A percentile compares a stretch with the other conserved stretches of the same genome.
Evolutionary conservation across 2,329 filamentous ascomycete species (phyloP).

Genomic region (Bipolaris gigantea): DNA sequence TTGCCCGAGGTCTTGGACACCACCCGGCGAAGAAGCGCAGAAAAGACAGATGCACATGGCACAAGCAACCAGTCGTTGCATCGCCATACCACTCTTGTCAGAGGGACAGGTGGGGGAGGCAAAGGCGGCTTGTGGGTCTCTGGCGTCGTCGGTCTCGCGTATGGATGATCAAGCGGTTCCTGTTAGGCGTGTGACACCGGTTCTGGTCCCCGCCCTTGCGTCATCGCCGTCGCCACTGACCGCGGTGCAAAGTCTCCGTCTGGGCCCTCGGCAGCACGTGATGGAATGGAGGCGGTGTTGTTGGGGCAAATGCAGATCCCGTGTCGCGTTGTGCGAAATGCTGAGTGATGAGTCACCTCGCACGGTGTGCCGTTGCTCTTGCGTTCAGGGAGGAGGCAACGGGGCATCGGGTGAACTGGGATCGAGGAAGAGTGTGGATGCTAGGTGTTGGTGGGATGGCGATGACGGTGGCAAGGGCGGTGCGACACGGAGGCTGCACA

Average conservation of each 20-base stretch:
- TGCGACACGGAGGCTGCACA: neutral
- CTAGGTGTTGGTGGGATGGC: neutral
- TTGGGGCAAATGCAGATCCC: neutral
- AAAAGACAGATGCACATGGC: neutral
- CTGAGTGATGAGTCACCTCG: neutral
- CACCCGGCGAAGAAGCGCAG: neutral
- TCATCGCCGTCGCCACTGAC: neutral
- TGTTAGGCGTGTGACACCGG: neutral
- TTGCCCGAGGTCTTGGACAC: neutral
- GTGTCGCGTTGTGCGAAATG: neutral
- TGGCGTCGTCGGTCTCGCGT: neutral
- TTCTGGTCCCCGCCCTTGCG: neutral
- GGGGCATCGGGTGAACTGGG: neutral
- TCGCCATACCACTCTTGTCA: neutral
- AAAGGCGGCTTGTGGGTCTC: neutral
- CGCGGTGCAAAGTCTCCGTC: constrained; percentile 1
- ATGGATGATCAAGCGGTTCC: neutral
- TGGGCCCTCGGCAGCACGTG: neutral
- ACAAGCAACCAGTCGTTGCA: neutral
- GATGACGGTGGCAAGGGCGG: neutral
- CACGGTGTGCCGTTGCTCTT: neutral
- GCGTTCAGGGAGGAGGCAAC: neutral
- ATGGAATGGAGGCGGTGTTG: neutral
- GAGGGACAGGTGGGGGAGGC: no score
- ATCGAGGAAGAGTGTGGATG: neutral